Conservation (phyloP, 1,284 basidiomycete genomes). For the Sporisorium scitamineum region DNA sequence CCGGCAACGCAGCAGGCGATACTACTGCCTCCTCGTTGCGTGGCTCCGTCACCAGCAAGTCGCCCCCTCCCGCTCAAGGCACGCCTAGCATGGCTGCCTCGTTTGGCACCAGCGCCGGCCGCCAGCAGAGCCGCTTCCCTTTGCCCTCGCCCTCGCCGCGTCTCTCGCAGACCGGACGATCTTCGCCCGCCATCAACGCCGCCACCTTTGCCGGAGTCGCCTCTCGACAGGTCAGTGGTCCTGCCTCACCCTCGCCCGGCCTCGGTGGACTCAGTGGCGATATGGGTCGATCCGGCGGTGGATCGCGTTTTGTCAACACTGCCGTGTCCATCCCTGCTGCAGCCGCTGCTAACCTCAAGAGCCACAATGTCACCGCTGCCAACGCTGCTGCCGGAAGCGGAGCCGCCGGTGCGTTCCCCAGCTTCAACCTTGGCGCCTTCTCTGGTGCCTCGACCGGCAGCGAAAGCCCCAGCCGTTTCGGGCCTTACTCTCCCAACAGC, state of each 20-base stretch:
- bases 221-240: constrained; percentile 42
- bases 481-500: constrained; percentile 48
- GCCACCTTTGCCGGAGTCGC: constrained; percentile 33
- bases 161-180: constrained; percentile 41
- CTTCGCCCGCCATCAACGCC: constrained; percentile 46
- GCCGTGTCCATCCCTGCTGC: constrained; percentile 37
- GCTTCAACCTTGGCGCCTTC: constrained; percentile 52
- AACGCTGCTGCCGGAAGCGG: constrained; percentile 5
- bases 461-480: constrained; percentile 54
- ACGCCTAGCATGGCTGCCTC: constrained; percentile 46
- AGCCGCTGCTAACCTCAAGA: constrained; percentile 30
- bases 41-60: constrained; percentile 49
- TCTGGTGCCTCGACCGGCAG: constrained; percentile 33
- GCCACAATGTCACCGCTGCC: constrained; percentile 15
- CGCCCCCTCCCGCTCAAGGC: constrained; percentile 71
- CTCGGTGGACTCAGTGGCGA: constrained; percentile 36
- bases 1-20: constrained; percentile 8
- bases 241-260: constrained; percentile 40
- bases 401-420: constrained; percentile 32
- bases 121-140: constrained; percentile 35
- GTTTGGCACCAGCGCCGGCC: constrained; percentile 39
- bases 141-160: constrained; percentile 45
- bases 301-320: constrained; percentile 53
- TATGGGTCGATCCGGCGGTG: constrained; percentile 30
- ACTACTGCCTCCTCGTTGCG: constrained; percentile 27